Conservation (phyloP, 805 yeast genomes). For the Candida oleophila region DNA sequence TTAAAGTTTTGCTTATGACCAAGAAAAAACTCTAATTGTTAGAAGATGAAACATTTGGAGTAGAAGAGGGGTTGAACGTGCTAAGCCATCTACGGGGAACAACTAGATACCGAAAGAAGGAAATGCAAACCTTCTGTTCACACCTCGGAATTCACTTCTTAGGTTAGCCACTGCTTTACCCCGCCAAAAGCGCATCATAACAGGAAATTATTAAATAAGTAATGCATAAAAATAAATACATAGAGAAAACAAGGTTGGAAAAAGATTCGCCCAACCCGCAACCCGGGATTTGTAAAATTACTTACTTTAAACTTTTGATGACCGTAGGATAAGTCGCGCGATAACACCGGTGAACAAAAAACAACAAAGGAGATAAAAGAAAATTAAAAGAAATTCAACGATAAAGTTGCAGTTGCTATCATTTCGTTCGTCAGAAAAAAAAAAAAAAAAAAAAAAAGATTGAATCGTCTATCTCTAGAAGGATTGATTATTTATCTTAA, state of each 20-base stretch:
- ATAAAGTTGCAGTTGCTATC: not conserved
- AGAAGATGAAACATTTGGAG: not conserved
- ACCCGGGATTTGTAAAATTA: too few relatives aligned
- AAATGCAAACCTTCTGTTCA: not conserved
- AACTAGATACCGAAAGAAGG: not conserved
- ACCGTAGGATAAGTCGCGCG: too few relatives aligned
- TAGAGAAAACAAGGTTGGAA: not conserved
- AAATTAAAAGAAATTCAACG: too few relatives aligned
- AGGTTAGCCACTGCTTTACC: not conserved
- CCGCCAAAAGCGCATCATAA: not conserved
- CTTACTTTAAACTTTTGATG: too few relatives aligned
- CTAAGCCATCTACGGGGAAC: not conserved
- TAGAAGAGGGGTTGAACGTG: not conserved
- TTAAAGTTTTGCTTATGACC: too few relatives aligned
- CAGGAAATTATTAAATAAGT: not conserved
- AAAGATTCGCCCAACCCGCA: too few relatives aligned
- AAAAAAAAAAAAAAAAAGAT: too few relatives aligned
- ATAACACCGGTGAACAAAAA: not conserved
- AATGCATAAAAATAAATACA: too few relatives aligned
- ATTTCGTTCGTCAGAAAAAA: too few relatives aligned
- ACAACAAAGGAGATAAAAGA: not conserved
- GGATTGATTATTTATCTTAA: too few relatives aligned
- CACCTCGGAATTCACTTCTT: too few relatives aligned
- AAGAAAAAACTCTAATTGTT: not conserved
- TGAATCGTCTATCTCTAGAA: too few relatives aligned